Conservation (phyloP, 306 rosid species). For the Heteromeles arbutifolia region DNA sequence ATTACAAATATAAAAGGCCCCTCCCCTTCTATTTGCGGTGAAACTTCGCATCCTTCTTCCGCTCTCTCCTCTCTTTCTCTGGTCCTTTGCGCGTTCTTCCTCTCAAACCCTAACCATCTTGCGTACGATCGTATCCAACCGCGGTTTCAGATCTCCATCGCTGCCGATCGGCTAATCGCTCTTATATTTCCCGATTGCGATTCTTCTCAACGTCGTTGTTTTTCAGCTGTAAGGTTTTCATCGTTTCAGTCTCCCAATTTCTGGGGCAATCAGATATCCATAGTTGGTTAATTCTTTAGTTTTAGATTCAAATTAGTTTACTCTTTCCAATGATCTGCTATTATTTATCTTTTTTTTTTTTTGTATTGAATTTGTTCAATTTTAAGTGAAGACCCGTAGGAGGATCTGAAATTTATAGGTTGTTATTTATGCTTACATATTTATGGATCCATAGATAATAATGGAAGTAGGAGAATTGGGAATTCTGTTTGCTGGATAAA, state of each 20-base stretch:
- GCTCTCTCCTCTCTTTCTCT: too few species aligned
- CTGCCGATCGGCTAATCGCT: constrained; percentile 29
- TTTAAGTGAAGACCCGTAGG: neutral
- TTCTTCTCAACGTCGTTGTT: neutral
- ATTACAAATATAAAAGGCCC: neutral
- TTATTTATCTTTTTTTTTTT: neutral
- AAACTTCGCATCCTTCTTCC: neutral
- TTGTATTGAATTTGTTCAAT: neutral
- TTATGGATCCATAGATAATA: neutral
- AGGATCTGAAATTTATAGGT: neutral
- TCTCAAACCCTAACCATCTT: constrained; percentile 32
- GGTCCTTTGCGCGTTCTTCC: neutral
- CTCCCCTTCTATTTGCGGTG: neutral
- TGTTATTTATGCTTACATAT: neutral
- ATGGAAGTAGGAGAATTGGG: neutral
- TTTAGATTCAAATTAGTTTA: neutral
- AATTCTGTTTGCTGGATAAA: neutral
- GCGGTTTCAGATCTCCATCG: constrained; percentile 23
- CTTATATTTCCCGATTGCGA: neutral
- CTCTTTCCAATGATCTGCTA: constrained; percentile 1
- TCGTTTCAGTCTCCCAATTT: constrained; percentile 1
- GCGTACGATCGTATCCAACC: neutral
- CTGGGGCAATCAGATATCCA: constrained; percentile 3
- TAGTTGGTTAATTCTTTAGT: neutral
- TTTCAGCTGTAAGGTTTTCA: neutral